Evolutionary conservation across 495 filamentous ascomycete species (phyloP).

Genomic region (Eremomyces bilateralis): DNA sequence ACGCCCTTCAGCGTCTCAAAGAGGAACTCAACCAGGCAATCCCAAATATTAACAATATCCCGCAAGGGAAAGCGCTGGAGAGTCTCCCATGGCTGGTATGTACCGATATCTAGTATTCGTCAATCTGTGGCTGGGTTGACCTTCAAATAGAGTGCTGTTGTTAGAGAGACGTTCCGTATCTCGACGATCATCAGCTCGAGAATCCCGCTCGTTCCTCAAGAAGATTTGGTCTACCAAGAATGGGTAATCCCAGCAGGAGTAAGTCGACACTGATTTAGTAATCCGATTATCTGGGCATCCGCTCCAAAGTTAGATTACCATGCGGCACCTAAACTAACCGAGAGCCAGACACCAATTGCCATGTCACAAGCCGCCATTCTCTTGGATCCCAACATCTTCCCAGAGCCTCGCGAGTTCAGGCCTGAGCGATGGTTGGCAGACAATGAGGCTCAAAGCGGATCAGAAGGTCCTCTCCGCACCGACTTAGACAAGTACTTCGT

Average conservation of each 20-base stretch:
- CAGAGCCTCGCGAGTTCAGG: constrained; percentile 19
- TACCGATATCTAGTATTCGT: not conserved
- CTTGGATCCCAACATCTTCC: constrained; percentile 20
- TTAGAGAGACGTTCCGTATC: constrained; percentile 3
- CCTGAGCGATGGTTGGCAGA: constrained; percentile 25
- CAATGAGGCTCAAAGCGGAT: constrained; percentile 7
- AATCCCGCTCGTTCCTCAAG: not conserved
- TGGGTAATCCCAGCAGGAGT: constrained; percentile 4
- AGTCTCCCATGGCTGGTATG: not conserved
- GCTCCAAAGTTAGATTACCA: too few relatives aligned
- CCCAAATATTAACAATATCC: not conserved
- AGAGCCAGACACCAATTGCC: constrained; percentile 1
- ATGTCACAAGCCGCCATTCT: constrained; percentile 16
- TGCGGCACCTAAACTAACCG: too few relatives aligned
- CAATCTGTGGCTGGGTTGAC: not conserved
- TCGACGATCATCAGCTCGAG: constrained; percentile 1
- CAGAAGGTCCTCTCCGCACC: too few relatives aligned
- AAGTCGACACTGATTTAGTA: not conserved
- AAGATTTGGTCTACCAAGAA: constrained; percentile 3
- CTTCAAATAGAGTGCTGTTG: not conserved
- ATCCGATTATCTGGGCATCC: not conserved
- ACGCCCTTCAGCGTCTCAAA: not conserved
- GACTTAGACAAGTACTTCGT: constrained; percentile 21
- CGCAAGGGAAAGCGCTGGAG: not conserved
- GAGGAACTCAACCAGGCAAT: not conserved